phyloP scores from a whole-genome alignment of 2,329 filamentous ascomycete genomes.

The Aureobasidium sp. region DNA sequence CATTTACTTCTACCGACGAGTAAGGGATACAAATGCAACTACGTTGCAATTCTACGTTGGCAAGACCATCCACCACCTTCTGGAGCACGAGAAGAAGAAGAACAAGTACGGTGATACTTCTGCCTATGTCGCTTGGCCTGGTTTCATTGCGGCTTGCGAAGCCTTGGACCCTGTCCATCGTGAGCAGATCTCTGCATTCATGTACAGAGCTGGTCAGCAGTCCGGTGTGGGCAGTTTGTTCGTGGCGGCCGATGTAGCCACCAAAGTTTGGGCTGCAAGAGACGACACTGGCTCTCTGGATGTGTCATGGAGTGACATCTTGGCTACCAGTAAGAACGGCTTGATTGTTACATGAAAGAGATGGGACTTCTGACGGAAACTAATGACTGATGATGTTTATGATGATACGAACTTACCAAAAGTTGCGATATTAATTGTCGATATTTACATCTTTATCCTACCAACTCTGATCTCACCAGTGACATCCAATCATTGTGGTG shows the following conservation, averaged over 20 bases:
- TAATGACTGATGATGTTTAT: background rate
- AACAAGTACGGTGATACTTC: conserved; percentile 21
- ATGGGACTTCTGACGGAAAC: background rate
- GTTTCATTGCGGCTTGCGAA: conserved; percentile 35
- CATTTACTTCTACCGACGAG: conserved; percentile 35
- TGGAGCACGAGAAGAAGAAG: conserved; percentile 22
- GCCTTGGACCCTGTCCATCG: conserved; percentile 18
- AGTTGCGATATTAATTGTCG: background rate
- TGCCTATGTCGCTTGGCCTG: conserved; percentile 28
- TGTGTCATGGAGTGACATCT: conserved; percentile 6
- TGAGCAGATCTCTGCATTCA: background rate
- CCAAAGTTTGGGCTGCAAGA: conserved; percentile 5
- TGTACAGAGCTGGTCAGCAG: background rate
- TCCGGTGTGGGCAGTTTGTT: conserved; percentile 7
- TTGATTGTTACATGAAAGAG: conserved; percentile 6
- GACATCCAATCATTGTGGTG: background rate
- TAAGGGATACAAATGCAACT: conserved; percentile 31
- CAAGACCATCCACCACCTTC: conserved; percentile 25
- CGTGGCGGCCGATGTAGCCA: background rate
- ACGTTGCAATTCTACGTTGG: conserved; percentile 32
- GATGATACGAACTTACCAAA: background rate
- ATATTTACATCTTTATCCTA: background rate
- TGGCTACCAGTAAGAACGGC: conserved; percentile 3
- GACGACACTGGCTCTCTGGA: background rate
- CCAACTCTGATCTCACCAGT: background rate